Conservation (phyloP, 2,329 filamentous ascomycete species). For the Hawksworthiomyces lignivorus region DNA sequence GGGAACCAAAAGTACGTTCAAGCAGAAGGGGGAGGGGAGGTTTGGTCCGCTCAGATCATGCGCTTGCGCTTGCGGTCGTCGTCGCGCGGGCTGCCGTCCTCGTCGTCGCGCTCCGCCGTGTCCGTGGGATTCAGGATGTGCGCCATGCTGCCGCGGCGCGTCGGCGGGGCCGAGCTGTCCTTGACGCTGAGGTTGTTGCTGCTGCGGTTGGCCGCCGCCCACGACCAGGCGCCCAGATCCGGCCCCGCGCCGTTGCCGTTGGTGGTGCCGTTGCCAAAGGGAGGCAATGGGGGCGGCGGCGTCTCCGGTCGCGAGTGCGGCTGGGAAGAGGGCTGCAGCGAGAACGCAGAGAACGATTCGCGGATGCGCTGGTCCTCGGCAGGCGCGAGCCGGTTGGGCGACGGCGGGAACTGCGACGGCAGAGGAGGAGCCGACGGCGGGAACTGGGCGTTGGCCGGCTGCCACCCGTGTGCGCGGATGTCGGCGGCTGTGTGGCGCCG, state of each 20-base stretch:
- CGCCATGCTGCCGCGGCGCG: slow-evolving; percentile 52
- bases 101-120: slow-evolving; percentile 46
- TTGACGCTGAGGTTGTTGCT: slow-evolving; percentile 40
- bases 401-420: slow-evolving; percentile 46
- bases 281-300: slow-evolving; percentile 43
- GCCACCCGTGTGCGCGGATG: slow-evolving; percentile 82
- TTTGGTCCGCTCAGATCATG: slow-evolving; percentile 31
- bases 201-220: slow-evolving; percentile 40
- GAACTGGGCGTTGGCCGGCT: slow-evolving; percentile 53
- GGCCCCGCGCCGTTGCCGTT: slow-evolving; percentile 21
- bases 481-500: slow-evolving; percentile 92
- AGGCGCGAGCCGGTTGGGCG: slow-evolving; percentile 40
- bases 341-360: slow-evolving; percentile 50
- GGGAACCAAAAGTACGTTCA: too few species aligned
- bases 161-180: slow-evolving; percentile 50
- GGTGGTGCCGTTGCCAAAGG: slow-evolving; percentile 37
- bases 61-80: slow-evolving; percentile 57
- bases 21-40: too few species aligned
- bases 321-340: slow-evolving; percentile 36
- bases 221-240: slow-evolving; percentile 47
- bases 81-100: slow-evolving; percentile 46
- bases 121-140: slow-evolving; percentile 56
- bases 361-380: slow-evolving; percentile 48
- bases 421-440: slow-evolving; percentile 50
- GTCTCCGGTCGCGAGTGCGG: slow-evolving; percentile 47